Conservation (phyloP, 2,329 filamentous ascomycete genomes). For the Myrmaecium sp. region DNA sequence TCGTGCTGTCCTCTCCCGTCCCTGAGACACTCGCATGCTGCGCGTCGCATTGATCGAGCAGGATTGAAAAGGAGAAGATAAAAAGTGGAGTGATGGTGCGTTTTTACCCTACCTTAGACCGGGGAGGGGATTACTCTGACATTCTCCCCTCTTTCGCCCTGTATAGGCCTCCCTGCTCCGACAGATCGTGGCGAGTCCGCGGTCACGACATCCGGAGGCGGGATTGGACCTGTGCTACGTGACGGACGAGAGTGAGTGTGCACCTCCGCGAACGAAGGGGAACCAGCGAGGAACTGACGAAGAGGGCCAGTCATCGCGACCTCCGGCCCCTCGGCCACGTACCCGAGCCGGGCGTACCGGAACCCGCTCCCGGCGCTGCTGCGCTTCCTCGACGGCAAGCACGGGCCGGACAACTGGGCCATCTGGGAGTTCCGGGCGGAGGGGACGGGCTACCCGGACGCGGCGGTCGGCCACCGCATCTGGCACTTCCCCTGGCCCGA, state of each 20-base stretch:
- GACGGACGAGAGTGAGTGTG: conserved; percentile 57
- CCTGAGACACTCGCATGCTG: no score
- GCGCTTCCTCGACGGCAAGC: conserved; percentile 70
- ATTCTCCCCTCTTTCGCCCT: no score
- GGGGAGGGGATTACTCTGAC: no score
- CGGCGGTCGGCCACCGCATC: conserved; percentile 69
- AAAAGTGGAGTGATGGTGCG: no score
- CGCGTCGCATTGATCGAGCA: no score
- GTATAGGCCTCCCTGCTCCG: conserved; percentile 50
- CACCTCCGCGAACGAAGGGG: no score
- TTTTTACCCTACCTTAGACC: no score
- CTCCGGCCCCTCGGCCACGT: conserved; percentile 77
- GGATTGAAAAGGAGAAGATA: no score
- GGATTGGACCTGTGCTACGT: conserved; percentile 93
- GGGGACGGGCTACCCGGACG: conserved; percentile 87
- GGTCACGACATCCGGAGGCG: conserved; percentile 69
- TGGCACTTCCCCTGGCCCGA: conserved; percentile 93
- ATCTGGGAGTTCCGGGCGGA: conserved; percentile 98
- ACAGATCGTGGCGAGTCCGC: conserved; percentile 79
- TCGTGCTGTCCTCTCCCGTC: no score
- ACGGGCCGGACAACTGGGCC: conserved; percentile 61
- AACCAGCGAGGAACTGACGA: no score
- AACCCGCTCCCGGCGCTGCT: conserved; percentile 83
- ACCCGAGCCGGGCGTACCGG: conserved; percentile 81
- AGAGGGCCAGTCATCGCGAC: conserved; percentile 47